Evolutionary conservation across 2,329 filamentous ascomycete species (phyloP).

Genomic region (Cladorrhinum sp.): DNA sequence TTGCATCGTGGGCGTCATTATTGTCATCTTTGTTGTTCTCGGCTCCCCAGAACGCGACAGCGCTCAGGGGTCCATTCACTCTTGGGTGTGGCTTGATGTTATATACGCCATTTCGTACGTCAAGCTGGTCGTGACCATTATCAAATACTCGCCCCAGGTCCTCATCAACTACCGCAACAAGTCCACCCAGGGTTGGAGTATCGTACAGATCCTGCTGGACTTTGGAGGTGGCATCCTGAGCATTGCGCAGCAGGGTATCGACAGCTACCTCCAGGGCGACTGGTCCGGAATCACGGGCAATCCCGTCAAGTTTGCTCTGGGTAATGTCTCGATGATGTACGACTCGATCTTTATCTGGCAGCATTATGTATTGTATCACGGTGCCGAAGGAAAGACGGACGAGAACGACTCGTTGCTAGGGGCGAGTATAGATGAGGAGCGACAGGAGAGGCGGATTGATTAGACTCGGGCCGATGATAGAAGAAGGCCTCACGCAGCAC

Average conservation of each 20-base stretch:
- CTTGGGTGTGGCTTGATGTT: conserved; percentile 62
- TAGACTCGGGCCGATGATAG: not conserved
- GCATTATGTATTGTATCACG: conserved; percentile 76
- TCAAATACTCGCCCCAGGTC: conserved; percentile 91
- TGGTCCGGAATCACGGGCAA: conserved; percentile 92
- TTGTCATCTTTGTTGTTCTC: conserved; percentile 47
- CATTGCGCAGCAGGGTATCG: conserved; percentile 75
- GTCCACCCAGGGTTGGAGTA: conserved; percentile 86
- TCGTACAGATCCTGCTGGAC: conserved; percentile 79
- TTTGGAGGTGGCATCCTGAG: conserved; percentile 78
- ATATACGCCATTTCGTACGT: conserved; percentile 75
- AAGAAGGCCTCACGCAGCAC: not conserved
- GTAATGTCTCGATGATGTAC: conserved; percentile 82
- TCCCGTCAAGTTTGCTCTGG: conserved; percentile 82
- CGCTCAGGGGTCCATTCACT: conserved; percentile 38
- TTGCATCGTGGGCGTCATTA: conserved; percentile 58
- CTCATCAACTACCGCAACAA: conserved; percentile 78
- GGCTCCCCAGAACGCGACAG: conserved; percentile 34
- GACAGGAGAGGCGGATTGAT: conserved; percentile 20
- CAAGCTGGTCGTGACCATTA: conserved; percentile 81
- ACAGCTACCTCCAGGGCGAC: conserved; percentile 78
- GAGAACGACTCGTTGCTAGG: conserved; percentile 40
- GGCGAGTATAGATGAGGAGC: conserved; percentile 29
- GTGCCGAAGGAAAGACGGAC: conserved; percentile 29
- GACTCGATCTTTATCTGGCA: conserved; percentile 83